These are phyloP conservation scores for Karstenula rhodostoma DNA, from an alignment of 2,329 filamentous ascomycete species.

Conservation along the genomic window DNA sequence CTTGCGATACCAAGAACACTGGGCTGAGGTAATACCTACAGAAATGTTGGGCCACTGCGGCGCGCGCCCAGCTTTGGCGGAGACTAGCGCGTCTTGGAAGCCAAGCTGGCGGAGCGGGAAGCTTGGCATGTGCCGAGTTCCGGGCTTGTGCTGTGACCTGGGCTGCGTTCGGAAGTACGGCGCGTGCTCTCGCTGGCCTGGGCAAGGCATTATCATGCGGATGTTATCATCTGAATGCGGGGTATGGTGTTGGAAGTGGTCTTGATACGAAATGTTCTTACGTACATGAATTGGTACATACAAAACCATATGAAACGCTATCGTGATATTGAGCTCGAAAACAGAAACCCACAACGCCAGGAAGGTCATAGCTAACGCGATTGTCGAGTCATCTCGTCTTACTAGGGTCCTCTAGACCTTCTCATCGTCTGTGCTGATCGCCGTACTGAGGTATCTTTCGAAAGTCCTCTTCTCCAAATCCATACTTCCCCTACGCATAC, in stretches of 20 bases:
- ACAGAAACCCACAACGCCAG: background rate
- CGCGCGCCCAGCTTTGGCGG: background rate
- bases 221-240: too few species aligned
- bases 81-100: background rate
- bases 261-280: background rate
- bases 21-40: too few species aligned
- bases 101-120: constrained; percentile 9
- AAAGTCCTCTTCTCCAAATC: constrained; percentile 43
- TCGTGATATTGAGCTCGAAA: constrained; percentile 8
- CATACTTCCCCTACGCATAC: constrained; percentile 36
- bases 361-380: background rate
- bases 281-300: background rate
- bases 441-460: constrained; percentile 44
- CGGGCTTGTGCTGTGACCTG: background rate
- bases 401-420: constrained; percentile 30
- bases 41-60: background rate
- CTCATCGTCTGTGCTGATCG: constrained; percentile 42
- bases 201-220: too few species aligned
- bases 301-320: background rate
- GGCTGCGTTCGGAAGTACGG: background rate
- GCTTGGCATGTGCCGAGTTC: constrained; percentile 11
- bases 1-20: too few species aligned
- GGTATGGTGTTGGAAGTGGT: background rate
- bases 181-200: background rate
- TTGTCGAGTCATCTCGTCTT: background rate